phyloP scores from a whole-genome alignment of 805 yeast species.

The Candida taoyuanica region DNA sequence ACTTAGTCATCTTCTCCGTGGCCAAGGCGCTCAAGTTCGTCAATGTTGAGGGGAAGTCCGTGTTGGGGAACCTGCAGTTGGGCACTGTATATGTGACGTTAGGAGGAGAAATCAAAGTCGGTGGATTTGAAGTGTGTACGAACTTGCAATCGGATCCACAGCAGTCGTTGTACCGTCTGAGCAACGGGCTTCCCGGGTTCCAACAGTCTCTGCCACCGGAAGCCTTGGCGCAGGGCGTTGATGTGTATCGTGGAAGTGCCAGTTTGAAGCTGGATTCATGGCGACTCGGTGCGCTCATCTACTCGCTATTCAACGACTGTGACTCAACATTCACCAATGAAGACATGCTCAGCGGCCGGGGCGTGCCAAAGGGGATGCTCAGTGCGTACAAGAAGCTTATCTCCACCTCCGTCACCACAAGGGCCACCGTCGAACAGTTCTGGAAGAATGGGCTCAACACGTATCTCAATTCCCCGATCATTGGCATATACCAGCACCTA shows the following conservation, averaged over 20 bases:
- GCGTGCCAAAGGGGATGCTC: constrained; percentile 32
- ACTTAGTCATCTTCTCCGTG: constrained; percentile 54
- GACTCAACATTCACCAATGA: constrained; percentile 8
- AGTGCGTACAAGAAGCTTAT: constrained; percentile 39
- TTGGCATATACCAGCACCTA: constrained; percentile 48
- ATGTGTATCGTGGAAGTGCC: constrained; percentile 28
- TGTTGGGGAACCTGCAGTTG: constrained; percentile 59
- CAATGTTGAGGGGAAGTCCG: constrained; percentile 47
- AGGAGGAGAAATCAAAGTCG: constrained; percentile 78
- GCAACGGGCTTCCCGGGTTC: constrained; percentile 30
- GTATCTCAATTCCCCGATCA: constrained; percentile 39
- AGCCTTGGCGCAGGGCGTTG: constrained; percentile 40
- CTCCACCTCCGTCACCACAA: constrained; percentile 32
- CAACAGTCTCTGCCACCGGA: constrained; percentile 49
- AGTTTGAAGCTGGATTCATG: constrained; percentile 58
- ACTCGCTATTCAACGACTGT: constrained; percentile 36
- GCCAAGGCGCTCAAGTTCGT: constrained; percentile 52
- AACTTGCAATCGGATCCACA: constrained; percentile 34
- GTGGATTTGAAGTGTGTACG: constrained; percentile 72
- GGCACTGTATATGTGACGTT: constrained; percentile 60
- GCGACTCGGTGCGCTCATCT: constrained; percentile 54
- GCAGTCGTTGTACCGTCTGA: constrained; percentile 33
- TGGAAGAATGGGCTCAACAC: constrained; percentile 24
- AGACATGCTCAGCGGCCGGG: constrained; percentile 12
- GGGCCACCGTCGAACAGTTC: constrained; percentile 33